phyloP scores from a whole-genome alignment of 2,329 filamentous ascomycete genomes.

The Fusarium ramigenum region DNA sequence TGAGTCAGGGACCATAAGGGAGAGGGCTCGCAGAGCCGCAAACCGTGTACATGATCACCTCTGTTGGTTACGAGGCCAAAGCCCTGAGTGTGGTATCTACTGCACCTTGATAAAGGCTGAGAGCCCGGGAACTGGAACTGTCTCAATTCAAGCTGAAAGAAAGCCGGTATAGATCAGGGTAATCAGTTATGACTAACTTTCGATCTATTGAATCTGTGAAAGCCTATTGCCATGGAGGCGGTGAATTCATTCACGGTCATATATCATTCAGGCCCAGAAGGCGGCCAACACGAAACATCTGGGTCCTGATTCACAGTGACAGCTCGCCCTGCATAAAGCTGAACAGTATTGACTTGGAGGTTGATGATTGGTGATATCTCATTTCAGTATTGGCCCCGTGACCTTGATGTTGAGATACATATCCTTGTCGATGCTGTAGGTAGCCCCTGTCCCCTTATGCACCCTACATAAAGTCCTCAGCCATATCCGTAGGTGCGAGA shows the following conservation, averaged over 20 bases:
- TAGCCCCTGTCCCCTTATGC: constrained; percentile 12
- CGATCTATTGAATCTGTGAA: not conserved
- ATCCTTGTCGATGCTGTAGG: constrained; percentile 14
- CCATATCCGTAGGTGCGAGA: constrained; percentile 8
- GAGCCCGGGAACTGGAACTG: not conserved
- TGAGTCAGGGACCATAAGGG: constrained; percentile 18
- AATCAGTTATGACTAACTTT: not conserved
- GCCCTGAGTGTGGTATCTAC: not conserved
- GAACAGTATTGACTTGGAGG: constrained; percentile 9
- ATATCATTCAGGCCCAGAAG: constrained; percentile 1
- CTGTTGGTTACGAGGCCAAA: not conserved
- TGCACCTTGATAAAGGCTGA: not conserved
- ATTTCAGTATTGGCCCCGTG: constrained; percentile 16
- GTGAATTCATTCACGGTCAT: constrained; percentile 11
- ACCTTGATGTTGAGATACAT: constrained; percentile 9
- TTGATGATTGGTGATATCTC: constrained; percentile 32
- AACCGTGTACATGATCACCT: not conserved
- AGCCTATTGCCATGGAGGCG: not conserved
- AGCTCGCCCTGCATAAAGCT: constrained; percentile 34
- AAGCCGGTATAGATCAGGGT: not conserved
- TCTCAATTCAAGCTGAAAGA: not conserved
- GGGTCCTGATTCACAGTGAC: constrained; percentile 18
- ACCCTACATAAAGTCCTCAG: constrained; percentile 1
- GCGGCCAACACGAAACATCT: constrained; percentile 10
- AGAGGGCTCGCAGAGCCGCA: constrained; percentile 28